Base-by-base conservation (phyloP, 2,329 filamentous ascomycete species). In the Botrytis sinoallii region DNA sequence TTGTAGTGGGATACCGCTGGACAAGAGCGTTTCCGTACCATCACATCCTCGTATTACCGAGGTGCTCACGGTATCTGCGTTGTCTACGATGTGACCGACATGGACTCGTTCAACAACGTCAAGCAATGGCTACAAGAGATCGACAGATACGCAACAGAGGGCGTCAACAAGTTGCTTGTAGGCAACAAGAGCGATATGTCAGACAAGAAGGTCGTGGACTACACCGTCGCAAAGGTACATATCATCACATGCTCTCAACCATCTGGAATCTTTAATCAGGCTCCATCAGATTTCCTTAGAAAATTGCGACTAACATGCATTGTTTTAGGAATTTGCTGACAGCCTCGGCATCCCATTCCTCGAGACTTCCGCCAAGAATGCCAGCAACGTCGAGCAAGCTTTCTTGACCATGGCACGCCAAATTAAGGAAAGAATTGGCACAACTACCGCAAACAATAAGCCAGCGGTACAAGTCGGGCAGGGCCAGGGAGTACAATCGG, bases 141-240 rank as follows among this genome's bases (percentile, higher is more conserved):
- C 81, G 96, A 99, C 87, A 92, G 96, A 84, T 98, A 99, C 82
- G 96, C 96, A 80, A 99, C 96, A 79, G 96, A 99, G 86, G 96
- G 96, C 78, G 96, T 99, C 82, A 99, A 99, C 91, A 99, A 99
- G 90, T 89, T 99, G 78, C 91, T 99, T 76, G 95, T 99, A 76
- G 96, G 96, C 82, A 99, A 99, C 92, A 99, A 99, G 92, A 97
- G 94, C 86, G 96, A 99, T 93, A 98, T 99, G 94, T 91, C 95
- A 75, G 96, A 99, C 87, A 99, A 99, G 93, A 99, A 98, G 89
- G 96, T 98, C 59, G 96, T 99, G 76, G 96, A 99, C 85, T 99
- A 99, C 90, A 97, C 94, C 77, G 96, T 98, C 79, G 96, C 96
- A 80, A 99, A 99, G 93, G 96, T 98, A 87, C 75, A 88, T 81